phyloP scores from a whole-genome alignment of 257 asterid genomes.

The Solanum appendiculatum region DNA sequence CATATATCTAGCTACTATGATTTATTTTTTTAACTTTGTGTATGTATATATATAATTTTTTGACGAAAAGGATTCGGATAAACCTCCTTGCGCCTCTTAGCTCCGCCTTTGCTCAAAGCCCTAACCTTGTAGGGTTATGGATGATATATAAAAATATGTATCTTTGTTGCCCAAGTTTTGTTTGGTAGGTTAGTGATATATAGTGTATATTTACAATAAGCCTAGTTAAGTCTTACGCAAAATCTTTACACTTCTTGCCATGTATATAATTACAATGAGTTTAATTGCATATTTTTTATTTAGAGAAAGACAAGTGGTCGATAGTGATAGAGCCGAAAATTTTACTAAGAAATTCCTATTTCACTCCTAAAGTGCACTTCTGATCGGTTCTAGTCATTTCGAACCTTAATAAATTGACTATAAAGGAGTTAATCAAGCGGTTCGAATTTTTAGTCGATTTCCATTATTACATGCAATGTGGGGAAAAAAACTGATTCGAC shows the following conservation, averaged over 20 bases:
- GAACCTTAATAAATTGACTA: background rate
- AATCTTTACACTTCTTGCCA: background rate
- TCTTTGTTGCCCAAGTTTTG: background rate
- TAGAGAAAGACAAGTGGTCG: no score
- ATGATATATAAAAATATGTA: background rate
- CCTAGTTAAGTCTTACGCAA: background rate
- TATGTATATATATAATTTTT: background rate
- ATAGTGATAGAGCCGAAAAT: no score
- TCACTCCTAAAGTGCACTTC: no score
- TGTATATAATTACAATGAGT: background rate
- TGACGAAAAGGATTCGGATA: rapidly evolving
- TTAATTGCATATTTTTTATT: no score
- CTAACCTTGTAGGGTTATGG: background rate
- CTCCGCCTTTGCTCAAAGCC: background rate
- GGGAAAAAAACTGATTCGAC: no score
- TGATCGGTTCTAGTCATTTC: rapidly evolving
- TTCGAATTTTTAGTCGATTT: no score
- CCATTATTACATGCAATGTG: no score
- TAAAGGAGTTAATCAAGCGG: no score
- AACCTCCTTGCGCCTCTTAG: background rate
- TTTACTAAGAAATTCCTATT: no score
- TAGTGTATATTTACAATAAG: background rate
- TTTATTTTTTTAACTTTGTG: background rate
- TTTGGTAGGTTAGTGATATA: background rate
- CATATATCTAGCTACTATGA: no score